Evolutionary conservation across 2,329 filamentous ascomycete genomes (phyloP).

Genomic region (Stachybotrys elegans): DNA sequence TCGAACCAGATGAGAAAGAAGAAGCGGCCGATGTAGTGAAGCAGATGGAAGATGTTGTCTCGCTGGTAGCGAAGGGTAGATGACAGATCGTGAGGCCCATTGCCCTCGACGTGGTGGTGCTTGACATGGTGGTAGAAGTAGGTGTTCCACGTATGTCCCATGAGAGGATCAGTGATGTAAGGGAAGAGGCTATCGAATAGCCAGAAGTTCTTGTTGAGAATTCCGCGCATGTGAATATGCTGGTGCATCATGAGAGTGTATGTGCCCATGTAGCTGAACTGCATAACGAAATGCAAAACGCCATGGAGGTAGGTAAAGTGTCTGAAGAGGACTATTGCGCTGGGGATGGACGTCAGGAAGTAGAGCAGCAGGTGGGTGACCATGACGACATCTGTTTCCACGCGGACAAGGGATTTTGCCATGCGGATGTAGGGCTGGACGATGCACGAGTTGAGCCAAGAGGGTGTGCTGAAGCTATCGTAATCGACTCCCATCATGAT

Average conservation of each 20-base stretch:
- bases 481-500: slow-evolving; percentile 39
- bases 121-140: slow-evolving; percentile 86
- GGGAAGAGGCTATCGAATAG: slow-evolving; percentile 63
- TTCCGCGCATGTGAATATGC: slow-evolving; percentile 72
- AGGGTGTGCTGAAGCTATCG: slow-evolving; percentile 27
- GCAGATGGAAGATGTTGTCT: slow-evolving; percentile 60
- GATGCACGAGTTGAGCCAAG: slow-evolving; percentile 38
- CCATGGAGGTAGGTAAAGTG: slow-evolving; percentile 65
- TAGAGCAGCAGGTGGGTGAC: slow-evolving; percentile 72
- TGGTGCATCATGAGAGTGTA: slow-evolving; percentile 83
- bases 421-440: slow-evolving; percentile 55
- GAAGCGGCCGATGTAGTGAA: slow-evolving; percentile 70
- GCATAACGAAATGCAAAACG: slow-evolving; percentile 59
- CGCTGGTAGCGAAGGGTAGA: slow-evolving; percentile 74
- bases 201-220: slow-evolving; percentile 51
- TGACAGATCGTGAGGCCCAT: slow-evolving; percentile 70
- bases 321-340: slow-evolving; percentile 59
- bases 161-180: slow-evolving; percentile 68
- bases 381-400: slow-evolving; percentile 71
- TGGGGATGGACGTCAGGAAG: slow-evolving; percentile 63
- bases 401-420: slow-evolving; percentile 54
- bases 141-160: slow-evolving; percentile 81
- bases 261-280: slow-evolving; percentile 63
- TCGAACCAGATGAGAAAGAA: slow-evolving; percentile 71
- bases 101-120: slow-evolving; percentile 78